A percentile compares a stretch with the other conserved stretches of the same genome.
These are phyloP conservation scores for Posidonia oceanica DNA, from an alignment of 116 monocot species.

Conservation along the genomic window DNA sequence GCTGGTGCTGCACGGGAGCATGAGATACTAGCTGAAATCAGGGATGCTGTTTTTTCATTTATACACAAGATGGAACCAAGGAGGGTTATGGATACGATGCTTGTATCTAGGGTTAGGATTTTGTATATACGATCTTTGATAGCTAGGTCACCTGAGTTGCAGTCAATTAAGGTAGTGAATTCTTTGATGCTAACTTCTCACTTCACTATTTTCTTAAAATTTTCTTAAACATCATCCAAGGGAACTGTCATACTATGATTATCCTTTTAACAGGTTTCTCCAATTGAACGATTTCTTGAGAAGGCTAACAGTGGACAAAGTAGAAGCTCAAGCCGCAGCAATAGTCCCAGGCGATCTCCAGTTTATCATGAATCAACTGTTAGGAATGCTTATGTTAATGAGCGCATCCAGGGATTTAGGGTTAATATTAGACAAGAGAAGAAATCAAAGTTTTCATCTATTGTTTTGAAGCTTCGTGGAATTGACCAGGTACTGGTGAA, in stretches of 20 bases:
- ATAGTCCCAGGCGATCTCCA: conserved; percentile 80
- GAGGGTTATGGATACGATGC: conserved; percentile 96
- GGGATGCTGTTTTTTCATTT: conserved; percentile 94
- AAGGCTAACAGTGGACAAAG: conserved; percentile 68
- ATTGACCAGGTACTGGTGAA: conserved; percentile 70
- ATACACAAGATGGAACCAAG: conserved; percentile 89
- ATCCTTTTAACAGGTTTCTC: conserved; percentile 47
- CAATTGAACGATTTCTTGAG: conserved; percentile 87
- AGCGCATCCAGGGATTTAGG: conserved; percentile 73
- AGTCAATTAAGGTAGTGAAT: conserved; percentile 70
- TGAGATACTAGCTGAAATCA: conserved; percentile 98
- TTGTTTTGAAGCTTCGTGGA: conserved; percentile 89
- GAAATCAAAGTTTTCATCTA: conserved; percentile 85
- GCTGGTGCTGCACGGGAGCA: conserved; percentile 97
- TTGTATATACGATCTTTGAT: conserved; percentile 96
- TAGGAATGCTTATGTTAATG: conserved; percentile 46
- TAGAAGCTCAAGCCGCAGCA: conserved; percentile 83
- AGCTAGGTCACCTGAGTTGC: conserved; percentile 88
- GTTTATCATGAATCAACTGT: conserved; percentile 54
- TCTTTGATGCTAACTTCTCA: neutral
- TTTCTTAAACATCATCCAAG: conserved; percentile 1
- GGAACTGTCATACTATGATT: neutral
- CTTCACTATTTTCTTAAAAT: conserved; percentile 1
- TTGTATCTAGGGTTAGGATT: conserved; percentile 97
- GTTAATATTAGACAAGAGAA: conserved; percentile 90